These are phyloP conservation scores for Malassezia japonica DNA, from an alignment of 1,284 basidiomycete species.

Conservation along the genomic window DNA sequence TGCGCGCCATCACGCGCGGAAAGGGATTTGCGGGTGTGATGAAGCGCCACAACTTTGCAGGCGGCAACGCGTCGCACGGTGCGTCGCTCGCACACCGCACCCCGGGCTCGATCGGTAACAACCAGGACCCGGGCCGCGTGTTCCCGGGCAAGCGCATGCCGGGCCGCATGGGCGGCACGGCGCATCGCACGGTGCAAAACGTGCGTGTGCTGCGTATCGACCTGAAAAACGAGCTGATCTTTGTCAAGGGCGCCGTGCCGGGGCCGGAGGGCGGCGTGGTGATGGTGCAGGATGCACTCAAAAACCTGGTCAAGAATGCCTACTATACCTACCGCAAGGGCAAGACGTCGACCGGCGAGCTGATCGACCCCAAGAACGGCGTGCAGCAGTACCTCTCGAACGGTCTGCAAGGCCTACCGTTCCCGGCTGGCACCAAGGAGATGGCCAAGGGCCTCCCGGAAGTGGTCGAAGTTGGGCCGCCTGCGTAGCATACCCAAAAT, in stretches of 20 bases:
- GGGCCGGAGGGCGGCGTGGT: constrained; percentile 53
- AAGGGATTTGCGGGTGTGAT: constrained; percentile 96
- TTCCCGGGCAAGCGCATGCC: constrained; percentile 99
- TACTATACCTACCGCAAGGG: constrained; percentile 36
- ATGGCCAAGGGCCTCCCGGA: constrained; percentile 56
- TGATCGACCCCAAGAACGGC: constrained; percentile 62
- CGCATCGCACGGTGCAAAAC: constrained; percentile 57
- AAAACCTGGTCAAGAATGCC: constrained; percentile 40
- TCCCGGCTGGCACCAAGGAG: constrained; percentile 78
- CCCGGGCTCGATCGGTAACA: constrained; percentile 83
- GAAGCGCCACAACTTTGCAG: constrained; percentile 92
- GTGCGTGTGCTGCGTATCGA: constrained; percentile 81
- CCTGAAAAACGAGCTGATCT: constrained; percentile 71
- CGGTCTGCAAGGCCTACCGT: constrained; percentile 72
- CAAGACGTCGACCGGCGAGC: constrained; percentile 51
- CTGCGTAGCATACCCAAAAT: not conserved
- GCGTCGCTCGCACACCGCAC: constrained; percentile 89
- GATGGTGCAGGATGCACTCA: constrained; percentile 39
- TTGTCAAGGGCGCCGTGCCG: constrained; percentile 60
- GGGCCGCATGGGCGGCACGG: constrained; percentile 71
- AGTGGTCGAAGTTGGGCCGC: constrained; percentile 29
- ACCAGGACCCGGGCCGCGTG: constrained; percentile 77
- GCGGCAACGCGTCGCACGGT: constrained; percentile 88
- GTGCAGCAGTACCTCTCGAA: constrained; percentile 68
- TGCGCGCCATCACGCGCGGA: constrained; percentile 82